Percentiles rank a stretch among this genome's conserved stretches.
Conservation (phyloP, 805 yeast genomes). For the Wickerhamiella occidentalis region DNA sequence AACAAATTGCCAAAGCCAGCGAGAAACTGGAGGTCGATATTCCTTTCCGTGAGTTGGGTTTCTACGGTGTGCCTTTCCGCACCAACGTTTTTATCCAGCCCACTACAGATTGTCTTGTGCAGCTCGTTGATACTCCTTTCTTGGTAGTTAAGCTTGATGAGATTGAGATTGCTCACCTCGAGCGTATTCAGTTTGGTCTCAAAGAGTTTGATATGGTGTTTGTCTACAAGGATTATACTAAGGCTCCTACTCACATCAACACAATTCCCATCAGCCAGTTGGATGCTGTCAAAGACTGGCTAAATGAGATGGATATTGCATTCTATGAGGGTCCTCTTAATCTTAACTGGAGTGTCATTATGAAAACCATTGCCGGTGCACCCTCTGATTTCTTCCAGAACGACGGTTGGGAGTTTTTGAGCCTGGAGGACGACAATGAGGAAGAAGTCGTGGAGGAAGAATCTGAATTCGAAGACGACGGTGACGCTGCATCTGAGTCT, state of each 20-base stretch:
- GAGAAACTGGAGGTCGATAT: slow-evolving; percentile 73
- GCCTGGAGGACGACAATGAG: slow-evolving; percentile 74
- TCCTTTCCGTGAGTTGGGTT: slow-evolving; percentile 92
- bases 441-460: slow-evolving; percentile 62
- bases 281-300: slow-evolving; percentile 91
- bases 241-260: slow-evolving; percentile 82
- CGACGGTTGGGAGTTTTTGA: slow-evolving; percentile 94
- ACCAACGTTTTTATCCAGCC: slow-evolving; percentile 93
- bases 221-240: slow-evolving; percentile 79
- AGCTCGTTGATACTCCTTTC: slow-evolving; percentile 89
- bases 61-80: slow-evolving; percentile 93
- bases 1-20: slow-evolving; percentile 79
- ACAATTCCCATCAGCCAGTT: slow-evolving; percentile 87
- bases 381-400: slow-evolving; percentile 88
- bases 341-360: slow-evolving; percentile 88
- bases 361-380: slow-evolving; percentile 85
- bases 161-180: slow-evolving; percentile 87
- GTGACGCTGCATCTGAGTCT: slow-evolving; percentile 32
- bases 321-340: slow-evolving; percentile 89
- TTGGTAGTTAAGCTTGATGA: slow-evolving; percentile 83
- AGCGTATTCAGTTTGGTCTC: slow-evolving; percentile 93
- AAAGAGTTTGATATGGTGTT: slow-evolving; percentile 96
- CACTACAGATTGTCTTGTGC: slow-evolving; percentile 91
- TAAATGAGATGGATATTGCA: slow-evolving; percentile 95
- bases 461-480: slow-evolving; percentile 51